A percentile compares a stretch with the other conserved stretches of the same genome.
Conservation (phyloP, 768 basidiomycete species). For the Mycena vitilis region DNA sequence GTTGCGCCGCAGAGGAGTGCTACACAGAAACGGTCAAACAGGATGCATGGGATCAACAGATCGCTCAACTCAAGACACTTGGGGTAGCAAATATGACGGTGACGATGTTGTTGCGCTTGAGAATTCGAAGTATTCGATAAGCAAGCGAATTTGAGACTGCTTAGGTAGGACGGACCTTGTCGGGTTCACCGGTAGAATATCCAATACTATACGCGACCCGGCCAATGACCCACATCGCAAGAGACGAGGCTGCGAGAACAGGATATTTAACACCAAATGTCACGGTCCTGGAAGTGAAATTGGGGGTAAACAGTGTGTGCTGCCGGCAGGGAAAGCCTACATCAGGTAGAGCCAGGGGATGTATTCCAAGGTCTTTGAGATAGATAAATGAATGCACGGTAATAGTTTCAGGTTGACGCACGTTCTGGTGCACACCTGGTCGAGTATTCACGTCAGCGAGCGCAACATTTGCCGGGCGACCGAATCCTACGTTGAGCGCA, state of each 20-base stretch:
- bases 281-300: conserved; percentile 47
- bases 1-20: neutral
- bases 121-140: neutral
- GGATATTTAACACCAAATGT: conserved; percentile 56
- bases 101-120: conserved; percentile 9
- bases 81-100: neutral
- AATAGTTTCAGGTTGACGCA: neutral
- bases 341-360: conserved; percentile 21
- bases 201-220: conserved; percentile 61
- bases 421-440: conserved; percentile 24
- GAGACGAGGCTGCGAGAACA: conserved; percentile 51
- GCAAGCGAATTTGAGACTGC: neutral
- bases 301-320: no score
- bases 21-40: neutral
- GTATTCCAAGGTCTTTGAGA: conserved; percentile 30
- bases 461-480: conserved; percentile 33
- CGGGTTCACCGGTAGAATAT: conserved; percentile 58
- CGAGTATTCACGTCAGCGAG: conserved; percentile 35
- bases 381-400: neutral
- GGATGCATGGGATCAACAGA: neutral
- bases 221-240: conserved; percentile 51
- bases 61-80: neutral
- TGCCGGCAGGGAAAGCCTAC: neutral
- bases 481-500: conserved; percentile 45
- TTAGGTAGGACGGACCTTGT: conserved; percentile 45